These are phyloP conservation scores for Rhododendron ferrugineum DNA, from an alignment of 148 eudicot species.

Conservation along the genomic window DNA sequence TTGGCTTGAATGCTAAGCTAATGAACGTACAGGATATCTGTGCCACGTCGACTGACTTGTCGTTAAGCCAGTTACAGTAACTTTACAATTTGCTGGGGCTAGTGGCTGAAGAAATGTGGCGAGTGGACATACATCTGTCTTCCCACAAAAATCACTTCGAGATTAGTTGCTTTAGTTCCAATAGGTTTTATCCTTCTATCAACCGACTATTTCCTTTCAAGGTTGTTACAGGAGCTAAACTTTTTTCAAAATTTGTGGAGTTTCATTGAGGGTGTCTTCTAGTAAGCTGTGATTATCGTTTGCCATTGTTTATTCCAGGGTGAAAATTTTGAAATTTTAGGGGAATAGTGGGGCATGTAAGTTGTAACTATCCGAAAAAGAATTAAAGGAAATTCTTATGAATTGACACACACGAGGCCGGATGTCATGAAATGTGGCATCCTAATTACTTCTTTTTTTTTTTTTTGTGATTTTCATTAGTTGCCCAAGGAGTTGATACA, in stretches of 20 bases:
- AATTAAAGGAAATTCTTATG: background rate
- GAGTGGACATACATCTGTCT: background rate
- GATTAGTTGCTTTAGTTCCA: background rate
- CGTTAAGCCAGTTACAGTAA: background rate
- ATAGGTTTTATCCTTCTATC: background rate
- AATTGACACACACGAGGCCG: background rate
- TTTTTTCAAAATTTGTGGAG: background rate
- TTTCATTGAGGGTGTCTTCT: background rate
- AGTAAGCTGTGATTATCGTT: background rate
- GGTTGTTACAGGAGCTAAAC: background rate
- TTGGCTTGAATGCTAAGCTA: background rate
- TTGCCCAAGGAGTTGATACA: background rate
- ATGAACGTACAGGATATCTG: background rate
- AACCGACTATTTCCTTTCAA: background rate
- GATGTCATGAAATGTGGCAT: background rate
- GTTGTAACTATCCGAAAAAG: background rate
- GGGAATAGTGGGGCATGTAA: background rate
- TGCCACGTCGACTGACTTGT: background rate
- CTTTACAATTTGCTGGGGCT: background rate
- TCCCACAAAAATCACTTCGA: background rate
- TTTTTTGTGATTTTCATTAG: background rate
- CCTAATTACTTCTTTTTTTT: background rate
- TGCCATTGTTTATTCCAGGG: background rate
- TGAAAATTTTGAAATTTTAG: background rate
- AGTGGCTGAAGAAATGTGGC: background rate